These are phyloP conservation scores for Graphilbum fragrans DNA, from an alignment of 2,329 filamentous ascomycete genomes.

Conservation along the genomic window DNA sequence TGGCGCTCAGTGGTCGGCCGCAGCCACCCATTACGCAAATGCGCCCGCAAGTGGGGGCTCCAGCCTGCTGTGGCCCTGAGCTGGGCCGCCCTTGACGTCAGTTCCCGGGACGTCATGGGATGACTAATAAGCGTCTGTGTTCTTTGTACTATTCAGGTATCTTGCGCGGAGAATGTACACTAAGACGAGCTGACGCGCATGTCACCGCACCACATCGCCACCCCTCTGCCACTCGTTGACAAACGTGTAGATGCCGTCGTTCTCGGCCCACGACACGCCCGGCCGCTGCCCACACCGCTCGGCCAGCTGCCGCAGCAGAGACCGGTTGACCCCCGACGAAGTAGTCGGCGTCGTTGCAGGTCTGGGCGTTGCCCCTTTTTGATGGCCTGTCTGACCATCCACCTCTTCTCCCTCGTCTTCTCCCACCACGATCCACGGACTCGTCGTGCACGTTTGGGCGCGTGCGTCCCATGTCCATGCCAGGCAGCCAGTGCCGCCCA, in stretches of 20 bases:
- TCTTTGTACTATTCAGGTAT: no score
- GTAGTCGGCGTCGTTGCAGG: conserved; percentile 7
- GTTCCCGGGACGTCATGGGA: no score
- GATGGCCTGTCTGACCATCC: no score
- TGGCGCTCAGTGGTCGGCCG: no score
- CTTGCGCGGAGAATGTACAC: no score
- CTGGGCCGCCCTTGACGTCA: no score
- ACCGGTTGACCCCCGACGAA: conserved; percentile 25
- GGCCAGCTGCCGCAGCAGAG: conserved; percentile 6
- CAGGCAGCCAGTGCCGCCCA: conserved; percentile 23
- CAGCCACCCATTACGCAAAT: no score
- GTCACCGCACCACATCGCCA: background rate
- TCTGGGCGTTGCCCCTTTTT: no score
- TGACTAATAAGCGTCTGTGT: no score
- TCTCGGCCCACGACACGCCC: conserved; percentile 4
- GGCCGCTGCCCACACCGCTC: conserved; percentile 3
- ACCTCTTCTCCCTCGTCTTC: conserved; percentile 13
- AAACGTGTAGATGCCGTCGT: conserved; percentile 2
- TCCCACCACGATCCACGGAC: conserved; percentile 38
- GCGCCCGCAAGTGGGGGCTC: no score
- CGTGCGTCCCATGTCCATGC: conserved; percentile 37
- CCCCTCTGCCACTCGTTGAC: background rate
- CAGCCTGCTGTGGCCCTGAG: no score
- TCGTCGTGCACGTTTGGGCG: conserved; percentile 27
- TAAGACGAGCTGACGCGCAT: no score